These are phyloP conservation scores for Trichoderma arundinaceum DNA, from an alignment of 2,329 filamentous ascomycete species.

Conservation along the genomic window DNA sequence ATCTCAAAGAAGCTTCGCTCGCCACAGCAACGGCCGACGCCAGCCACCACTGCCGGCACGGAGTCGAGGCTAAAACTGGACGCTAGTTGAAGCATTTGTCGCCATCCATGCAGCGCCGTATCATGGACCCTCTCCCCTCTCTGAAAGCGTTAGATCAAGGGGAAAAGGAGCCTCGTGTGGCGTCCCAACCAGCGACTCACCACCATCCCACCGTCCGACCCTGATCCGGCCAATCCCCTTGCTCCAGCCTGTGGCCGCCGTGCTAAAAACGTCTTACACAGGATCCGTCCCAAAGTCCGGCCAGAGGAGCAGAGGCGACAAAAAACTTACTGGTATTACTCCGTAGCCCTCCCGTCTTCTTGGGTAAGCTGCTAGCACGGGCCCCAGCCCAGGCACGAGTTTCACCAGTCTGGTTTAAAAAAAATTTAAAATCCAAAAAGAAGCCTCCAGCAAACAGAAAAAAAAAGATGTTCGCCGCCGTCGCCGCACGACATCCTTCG, in stretches of 20 bases:
- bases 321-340: background rate
- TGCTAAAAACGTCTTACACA: constrained; percentile 22
- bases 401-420: constrained; percentile 10
- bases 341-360: background rate
- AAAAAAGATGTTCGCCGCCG: background rate
- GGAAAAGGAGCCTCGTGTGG: constrained; percentile 31
- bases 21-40: background rate
- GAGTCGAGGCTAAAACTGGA: background rate
- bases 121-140: background rate
- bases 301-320: background rate
- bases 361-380: constrained; percentile 4
- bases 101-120: constrained; percentile 6
- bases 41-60: constrained; percentile 1
- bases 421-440: background rate
- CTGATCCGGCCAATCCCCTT: constrained; percentile 20
- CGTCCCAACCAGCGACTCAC: constrained; percentile 25
- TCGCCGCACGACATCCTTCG: background rate
- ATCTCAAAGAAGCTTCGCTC: background rate
- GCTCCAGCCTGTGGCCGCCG: background rate
- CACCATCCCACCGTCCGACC: constrained; percentile 23
- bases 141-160: constrained; percentile 27
- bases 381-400: background rate
- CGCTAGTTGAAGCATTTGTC: constrained; percentile 15
- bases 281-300: constrained; percentile 18
- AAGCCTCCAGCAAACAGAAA: background rate